A percentile compares a stretch with the other conserved stretches of the same genome.
Evolutionary conservation across 768 basidiomycete species (phyloP).

Genomic region (Russula earlei): DNA sequence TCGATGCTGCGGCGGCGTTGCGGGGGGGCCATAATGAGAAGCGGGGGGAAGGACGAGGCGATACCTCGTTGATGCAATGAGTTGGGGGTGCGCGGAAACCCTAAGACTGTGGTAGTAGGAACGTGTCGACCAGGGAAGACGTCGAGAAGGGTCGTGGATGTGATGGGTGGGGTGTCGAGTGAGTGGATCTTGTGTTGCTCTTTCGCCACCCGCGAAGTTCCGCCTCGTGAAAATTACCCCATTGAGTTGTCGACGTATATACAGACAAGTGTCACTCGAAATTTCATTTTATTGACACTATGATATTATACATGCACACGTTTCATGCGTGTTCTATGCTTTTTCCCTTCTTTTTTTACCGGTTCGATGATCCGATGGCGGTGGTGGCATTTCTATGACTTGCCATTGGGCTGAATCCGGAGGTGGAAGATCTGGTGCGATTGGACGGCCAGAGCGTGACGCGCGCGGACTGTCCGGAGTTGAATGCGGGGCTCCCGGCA

Average conservation of each 20-base stretch:
- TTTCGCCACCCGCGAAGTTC: too few species aligned
- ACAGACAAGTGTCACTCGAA: not conserved
- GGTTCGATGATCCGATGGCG: not conserved
- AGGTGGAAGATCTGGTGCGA: slow-evolving; percentile 27
- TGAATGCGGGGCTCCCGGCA: not conserved
- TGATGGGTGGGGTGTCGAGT: not conserved
- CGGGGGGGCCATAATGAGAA: slow-evolving; percentile 3
- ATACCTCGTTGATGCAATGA: slow-evolving; percentile 7
- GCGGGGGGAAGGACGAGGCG: not conserved
- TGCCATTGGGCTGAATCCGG: slow-evolving; percentile 33
- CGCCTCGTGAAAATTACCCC: too few species aligned
- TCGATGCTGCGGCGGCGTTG: slow-evolving; percentile 17
- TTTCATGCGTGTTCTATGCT: not conserved
- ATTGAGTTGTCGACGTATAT: too few species aligned
- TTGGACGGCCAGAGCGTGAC: slow-evolving; percentile 3
- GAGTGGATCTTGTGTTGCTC: not conserved
- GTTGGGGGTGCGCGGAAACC: not conserved
- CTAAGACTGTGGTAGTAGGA: slow-evolving; percentile 12
- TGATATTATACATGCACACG: not conserved
- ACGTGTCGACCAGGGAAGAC: not conserved
- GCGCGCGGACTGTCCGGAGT: not conserved
- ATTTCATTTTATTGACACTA: not conserved
- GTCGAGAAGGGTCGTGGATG: not conserved
- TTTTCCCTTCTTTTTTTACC: slow-evolving; percentile 12
- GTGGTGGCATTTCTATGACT: slow-evolving; percentile 23